Evolutionary conservation across 83 land plant species (phyloP), one percentile per base, ranked within the genome.

Genomic region (Diphasiastrum complanatum): DNA sequence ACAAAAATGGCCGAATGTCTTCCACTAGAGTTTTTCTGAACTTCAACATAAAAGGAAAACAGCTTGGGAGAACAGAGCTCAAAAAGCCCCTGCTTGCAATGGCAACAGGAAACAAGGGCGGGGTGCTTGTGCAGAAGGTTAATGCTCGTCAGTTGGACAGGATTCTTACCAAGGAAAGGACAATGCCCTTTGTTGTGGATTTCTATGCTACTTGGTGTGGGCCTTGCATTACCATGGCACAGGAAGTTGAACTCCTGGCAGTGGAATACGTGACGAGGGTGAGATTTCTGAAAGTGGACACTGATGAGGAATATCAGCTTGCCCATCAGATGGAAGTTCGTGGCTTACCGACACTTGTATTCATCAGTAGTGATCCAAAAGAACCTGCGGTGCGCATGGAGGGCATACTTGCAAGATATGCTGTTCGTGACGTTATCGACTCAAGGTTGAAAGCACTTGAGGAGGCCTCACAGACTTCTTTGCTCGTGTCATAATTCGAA

Each of bases 161-260:
- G 48, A 47, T 87, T 26, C 65, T 88, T 40, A 77, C 70, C 48
- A 77, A 72, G 23, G 82, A 85, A 30, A 78, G 97, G 58, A 64
- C 40, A 38, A 65, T 76, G 5, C 95, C 96, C 0, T 22, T 87
- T 28, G 76, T 92, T 46, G 75, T 92, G 22, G 97, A 83, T 54
- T 92, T 92, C 59, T 92, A 92, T 51, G 96, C 95, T 12, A 92
- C 95, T 12, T 92, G 97, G 97, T 92, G 97, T 56, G 97, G 97
- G 0, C 97, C 97, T 11, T 92, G 97, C 55, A 74, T 85, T 59
- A 51, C 79, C 40, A 77, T 88, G 71, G 95, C 97, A 45, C 97
- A 92, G 69, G 87, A 83, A 41, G 85, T 88, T 56, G 97, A 92
- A 71, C 69, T 67, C 87, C 93, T 91, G 77, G 86, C 92, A 33